A percentile compares a stretch with the other conserved stretches of the same genome.
phyloP scores from a whole-genome alignment of 2,329 filamentous ascomycete species.

The Verticillium nubilum region DNA sequence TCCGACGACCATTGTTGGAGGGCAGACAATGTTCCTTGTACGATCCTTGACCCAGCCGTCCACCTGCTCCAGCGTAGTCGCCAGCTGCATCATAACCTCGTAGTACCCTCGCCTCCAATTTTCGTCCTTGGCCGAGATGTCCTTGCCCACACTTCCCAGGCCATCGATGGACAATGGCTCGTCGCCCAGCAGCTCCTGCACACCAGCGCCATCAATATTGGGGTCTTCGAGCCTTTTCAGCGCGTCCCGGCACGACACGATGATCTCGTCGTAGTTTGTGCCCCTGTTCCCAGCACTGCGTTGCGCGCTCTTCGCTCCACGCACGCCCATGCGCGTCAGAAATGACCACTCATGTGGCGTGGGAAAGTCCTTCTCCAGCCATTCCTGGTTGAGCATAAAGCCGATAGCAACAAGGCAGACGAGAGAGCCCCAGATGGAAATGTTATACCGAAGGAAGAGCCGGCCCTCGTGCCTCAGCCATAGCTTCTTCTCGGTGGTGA shows the following conservation, averaged over 20 bases:
- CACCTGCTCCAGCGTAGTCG: conserved; percentile 71
- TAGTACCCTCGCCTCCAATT: conserved; percentile 84
- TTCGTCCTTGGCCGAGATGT: conserved; percentile 71
- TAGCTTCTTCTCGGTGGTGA: conserved; percentile 71
- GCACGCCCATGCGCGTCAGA: conserved; percentile 61
- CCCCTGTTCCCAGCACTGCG: conserved; percentile 46
- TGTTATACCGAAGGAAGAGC: conserved; percentile 61
- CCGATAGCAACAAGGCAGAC: conserved; percentile 55
- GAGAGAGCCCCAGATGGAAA: conserved; percentile 60
- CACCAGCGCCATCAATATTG: conserved; percentile 59
- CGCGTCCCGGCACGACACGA: conserved; percentile 52
- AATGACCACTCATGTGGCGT: conserved; percentile 80
- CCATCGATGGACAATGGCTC: conserved; percentile 49
- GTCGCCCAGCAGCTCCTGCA: conserved; percentile 49
- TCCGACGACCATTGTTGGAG: conserved; percentile 68
- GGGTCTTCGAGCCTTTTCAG: conserved; percentile 66
- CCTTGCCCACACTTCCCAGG: conserved; percentile 49
- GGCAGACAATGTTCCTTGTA: conserved; percentile 61
- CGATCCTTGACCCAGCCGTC: conserved; percentile 74
- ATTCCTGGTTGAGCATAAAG: conserved; percentile 66
- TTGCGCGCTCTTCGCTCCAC: conserved; percentile 57
- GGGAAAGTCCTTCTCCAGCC: conserved; percentile 68
- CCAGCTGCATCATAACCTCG: conserved; percentile 72
- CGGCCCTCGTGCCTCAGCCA: conserved; percentile 68
- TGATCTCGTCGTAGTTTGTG: conserved; percentile 64